Evolutionary conservation across 345 rosid species (phyloP), one percentile per base, ranked within the genome.

Genomic region (Sonneratia alba): DNA sequence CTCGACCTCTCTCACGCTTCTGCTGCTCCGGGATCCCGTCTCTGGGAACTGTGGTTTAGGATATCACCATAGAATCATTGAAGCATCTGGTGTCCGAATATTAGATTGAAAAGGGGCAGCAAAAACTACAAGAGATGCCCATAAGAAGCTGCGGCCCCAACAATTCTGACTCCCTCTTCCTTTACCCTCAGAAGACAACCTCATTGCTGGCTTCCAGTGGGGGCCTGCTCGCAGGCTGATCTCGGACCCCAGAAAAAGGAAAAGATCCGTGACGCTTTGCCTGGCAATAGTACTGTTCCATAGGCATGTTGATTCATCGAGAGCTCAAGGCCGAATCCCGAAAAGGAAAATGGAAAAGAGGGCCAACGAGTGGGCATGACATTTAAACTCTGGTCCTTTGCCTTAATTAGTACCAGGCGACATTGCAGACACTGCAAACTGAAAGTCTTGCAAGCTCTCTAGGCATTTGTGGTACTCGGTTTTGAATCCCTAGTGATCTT

Each of bases 141-240:
- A n/a, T 55, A 37, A 34, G 53, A 22, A 8, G 11, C 43, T 59
- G 64, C 24, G 64, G 64, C 64, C 64, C 64, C 66, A 24, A 13
- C 32, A 27, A 7, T 18, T 24, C 66, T 57, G 36, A 27, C 66
- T 24, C 27, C 38, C 13, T 62, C 32, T 24, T 4, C 32, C 12
- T 57, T n/a, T 21, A n/a, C 63, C 22, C 0, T 32, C 71, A 77
- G 61, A 22, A 71, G 73, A 59, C 69, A 72, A 40, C 43, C 43
- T 40, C 43, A 40, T 40, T 40, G 43, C 43, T 47, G 15, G 11
- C 51, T 42, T 40, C 65, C 48, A 67, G 90, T 85, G 87, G 88
- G 96, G 93, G 87, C 84, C 87, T 77, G 73, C 79, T 83, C 66
- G 70, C 55, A 27, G 59, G 82, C 69, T 61, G 69, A 78, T 67